Evolutionary conservation across 1,284 basidiomycete species (phyloP).

Genomic region (Schizopora paradoxa): DNA sequence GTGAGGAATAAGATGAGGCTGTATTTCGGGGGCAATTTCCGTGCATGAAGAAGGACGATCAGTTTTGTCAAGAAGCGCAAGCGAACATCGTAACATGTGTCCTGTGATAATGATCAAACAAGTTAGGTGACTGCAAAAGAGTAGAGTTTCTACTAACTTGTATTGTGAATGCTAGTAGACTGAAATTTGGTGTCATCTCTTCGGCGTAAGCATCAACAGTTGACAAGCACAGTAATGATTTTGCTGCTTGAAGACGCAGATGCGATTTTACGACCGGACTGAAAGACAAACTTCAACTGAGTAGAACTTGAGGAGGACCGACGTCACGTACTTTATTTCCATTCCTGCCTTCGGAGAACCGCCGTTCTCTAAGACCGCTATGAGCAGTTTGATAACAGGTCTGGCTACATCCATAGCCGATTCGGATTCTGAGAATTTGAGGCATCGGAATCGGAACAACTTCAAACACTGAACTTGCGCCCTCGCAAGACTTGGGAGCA

Average conservation of each 20-base stretch:
- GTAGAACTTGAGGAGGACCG: no score
- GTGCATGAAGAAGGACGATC: conserved; percentile 50
- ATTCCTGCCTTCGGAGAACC: conserved; percentile 64
- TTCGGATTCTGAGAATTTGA: conserved; percentile 58
- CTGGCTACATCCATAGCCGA: conserved; percentile 61
- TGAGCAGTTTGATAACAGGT: conserved; percentile 74
- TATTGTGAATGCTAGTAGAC: conserved; percentile 66
- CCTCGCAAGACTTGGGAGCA: conserved; percentile 48
- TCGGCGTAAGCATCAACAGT: conserved; percentile 57
- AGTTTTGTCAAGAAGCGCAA: conserved; percentile 75
- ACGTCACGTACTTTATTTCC: no score
- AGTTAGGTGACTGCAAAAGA: neutral
- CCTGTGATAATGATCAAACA: conserved; percentile 41
- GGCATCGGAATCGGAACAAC: conserved; percentile 71
- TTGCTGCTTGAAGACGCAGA: conserved; percentile 77
- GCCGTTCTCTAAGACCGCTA: conserved; percentile 57
- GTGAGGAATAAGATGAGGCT: conserved; percentile 85
- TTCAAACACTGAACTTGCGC: conserved; percentile 77
- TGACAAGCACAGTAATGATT: conserved; percentile 79
- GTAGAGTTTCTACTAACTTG: conserved; percentile 51
- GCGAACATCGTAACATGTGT: conserved; percentile 86
- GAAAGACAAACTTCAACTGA: conserved; percentile 3
- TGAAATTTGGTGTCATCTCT: conserved; percentile 58
- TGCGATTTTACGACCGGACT: conserved; percentile 60
- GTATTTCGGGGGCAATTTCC: conserved; percentile 67